Conservation (phyloP, 768 basidiomycete species). For the Russula sp. region DNA sequence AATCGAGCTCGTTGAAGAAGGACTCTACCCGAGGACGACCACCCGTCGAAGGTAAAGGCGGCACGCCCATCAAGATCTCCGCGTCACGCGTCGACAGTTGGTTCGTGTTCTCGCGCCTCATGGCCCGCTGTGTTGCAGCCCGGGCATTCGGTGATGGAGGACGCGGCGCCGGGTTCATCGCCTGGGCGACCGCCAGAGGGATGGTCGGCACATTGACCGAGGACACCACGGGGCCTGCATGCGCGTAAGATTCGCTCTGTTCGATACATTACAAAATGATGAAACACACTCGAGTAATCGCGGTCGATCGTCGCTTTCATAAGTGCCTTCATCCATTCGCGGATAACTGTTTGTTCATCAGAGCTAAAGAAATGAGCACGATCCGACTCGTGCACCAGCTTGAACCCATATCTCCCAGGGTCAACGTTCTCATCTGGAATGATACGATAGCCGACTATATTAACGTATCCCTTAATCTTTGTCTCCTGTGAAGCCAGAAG, state of each 20-base stretch:
- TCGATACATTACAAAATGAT: not conserved
- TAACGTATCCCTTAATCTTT: slow-evolving; percentile 94
- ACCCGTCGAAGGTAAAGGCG: slow-evolving; percentile 34
- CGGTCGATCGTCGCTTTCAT: slow-evolving; percentile 98
- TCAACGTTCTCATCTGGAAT: slow-evolving; percentile 88
- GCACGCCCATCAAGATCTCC: slow-evolving; percentile 61
- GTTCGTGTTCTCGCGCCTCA: slow-evolving; percentile 79
- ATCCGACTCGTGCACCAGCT: slow-evolving; percentile 83
- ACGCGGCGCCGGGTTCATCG: slow-evolving; percentile 92
- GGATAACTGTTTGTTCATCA: slow-evolving; percentile 73
- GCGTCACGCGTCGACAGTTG: slow-evolving; percentile 78
- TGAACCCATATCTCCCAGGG: slow-evolving; percentile 92
- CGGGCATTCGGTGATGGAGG: slow-evolving; percentile 89
- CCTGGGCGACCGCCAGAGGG: slow-evolving; percentile 88
- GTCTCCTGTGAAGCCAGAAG: slow-evolving; percentile 54
- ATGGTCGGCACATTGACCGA: slow-evolving; percentile 97
- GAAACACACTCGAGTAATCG: slow-evolving; percentile 77
- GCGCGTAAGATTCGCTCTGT: not conserved
- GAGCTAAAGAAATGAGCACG: slow-evolving; percentile 90
- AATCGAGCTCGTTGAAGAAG: slow-evolving; percentile 39
- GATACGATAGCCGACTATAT: slow-evolving; percentile 87
- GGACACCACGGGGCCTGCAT: slow-evolving; percentile 83
- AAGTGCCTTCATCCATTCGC: slow-evolving; percentile 99
- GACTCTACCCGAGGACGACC: slow-evolving; percentile 46
- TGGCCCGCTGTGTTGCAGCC: slow-evolving; percentile 81